Conservation (phyloP, 345 rosid species). For the Arabidopsis arenosa region DNA sequence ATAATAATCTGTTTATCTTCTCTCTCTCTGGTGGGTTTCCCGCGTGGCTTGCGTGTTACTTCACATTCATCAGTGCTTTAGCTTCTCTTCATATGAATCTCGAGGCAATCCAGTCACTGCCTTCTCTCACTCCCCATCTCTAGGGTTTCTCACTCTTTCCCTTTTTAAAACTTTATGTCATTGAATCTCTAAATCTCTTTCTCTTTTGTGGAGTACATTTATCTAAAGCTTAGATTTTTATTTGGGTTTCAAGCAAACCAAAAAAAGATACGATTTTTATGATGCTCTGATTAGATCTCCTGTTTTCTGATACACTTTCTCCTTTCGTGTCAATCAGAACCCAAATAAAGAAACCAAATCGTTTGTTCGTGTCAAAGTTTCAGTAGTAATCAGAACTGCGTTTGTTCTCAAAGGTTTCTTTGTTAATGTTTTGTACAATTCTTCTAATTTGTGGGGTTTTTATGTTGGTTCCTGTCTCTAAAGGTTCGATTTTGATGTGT, state of each 20-base stretch:
- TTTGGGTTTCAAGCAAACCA: constrained; percentile 23
- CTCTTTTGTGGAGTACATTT: constrained; percentile 20
- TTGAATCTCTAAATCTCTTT: constrained; percentile 26
- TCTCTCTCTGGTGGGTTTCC: constrained; percentile 24
- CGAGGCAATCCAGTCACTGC: constrained; percentile 19
- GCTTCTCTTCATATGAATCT: constrained; percentile 38
- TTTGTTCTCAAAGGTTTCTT: constrained; percentile 3
- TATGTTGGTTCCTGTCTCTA: constrained; percentile 7
- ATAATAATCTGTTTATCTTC: neutral
- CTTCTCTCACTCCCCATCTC: constrained; percentile 24
- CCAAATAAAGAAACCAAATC: no score
- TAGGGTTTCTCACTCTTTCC: constrained; percentile 23
- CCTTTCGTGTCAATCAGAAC: constrained; percentile 9
- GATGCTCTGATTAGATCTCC: constrained; percentile 12
- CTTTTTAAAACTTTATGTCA: no score
- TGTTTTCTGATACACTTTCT: neutral
- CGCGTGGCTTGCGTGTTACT: constrained; percentile 46
- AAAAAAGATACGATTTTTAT: neutral
- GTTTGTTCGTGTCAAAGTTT: no score
- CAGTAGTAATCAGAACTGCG: neutral
- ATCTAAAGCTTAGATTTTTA: constrained; percentile 12
- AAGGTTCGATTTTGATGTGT: constrained; percentile 30
- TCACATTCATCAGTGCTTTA: constrained; percentile 36
- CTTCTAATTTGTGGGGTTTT: neutral
- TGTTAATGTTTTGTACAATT: neutral